phyloP scores from a whole-genome alignment of 1,284 basidiomycete genomes.

The Leccinum pachyderme region DNA sequence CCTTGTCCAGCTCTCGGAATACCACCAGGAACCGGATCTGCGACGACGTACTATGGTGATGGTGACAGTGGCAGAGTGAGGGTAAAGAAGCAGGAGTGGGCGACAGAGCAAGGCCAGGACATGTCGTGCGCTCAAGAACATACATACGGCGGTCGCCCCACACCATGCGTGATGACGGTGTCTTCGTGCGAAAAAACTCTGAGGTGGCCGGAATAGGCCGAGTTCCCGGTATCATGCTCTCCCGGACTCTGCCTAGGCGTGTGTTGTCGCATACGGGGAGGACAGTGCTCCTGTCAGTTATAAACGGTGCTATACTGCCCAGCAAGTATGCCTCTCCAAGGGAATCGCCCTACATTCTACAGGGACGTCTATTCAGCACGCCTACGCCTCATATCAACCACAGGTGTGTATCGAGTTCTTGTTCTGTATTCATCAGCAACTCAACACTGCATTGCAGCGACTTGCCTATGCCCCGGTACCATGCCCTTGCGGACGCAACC shows the following conservation, averaged over 20 bases:
- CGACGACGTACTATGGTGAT: too few relatives aligned
- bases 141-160: too few relatives aligned
- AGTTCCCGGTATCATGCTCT: conserved; percentile 15
- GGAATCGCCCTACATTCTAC: conserved; percentile 1
- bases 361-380: conserved; percentile 35
- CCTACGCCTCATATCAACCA: conserved; percentile 47
- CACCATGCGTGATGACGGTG: too few relatives aligned
- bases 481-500: conserved; percentile 73
- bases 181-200: too few relatives aligned
- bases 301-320: neutral
- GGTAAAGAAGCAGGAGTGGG: too few relatives aligned
- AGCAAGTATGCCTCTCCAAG: conserved; percentile 1
- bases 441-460: conserved; percentile 39
- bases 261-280: conserved; percentile 3
- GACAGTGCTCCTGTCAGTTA: conserved; percentile 3
- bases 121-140: too few relatives aligned
- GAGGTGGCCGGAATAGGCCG: neutral
- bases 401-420: conserved; percentile 36
- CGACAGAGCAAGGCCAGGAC: too few relatives aligned
- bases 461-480: conserved; percentile 70
- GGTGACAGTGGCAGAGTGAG: too few relatives aligned
- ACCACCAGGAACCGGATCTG: too few relatives aligned
- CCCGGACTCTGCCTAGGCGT: conserved; percentile 20
- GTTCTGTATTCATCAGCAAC: neutral
- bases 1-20: too few relatives aligned